Percentiles rank a stretch among this genome's conserved stretches.
Conservation (phyloP, 75 land plant species). For the Selaginella tamariscina region DNA sequence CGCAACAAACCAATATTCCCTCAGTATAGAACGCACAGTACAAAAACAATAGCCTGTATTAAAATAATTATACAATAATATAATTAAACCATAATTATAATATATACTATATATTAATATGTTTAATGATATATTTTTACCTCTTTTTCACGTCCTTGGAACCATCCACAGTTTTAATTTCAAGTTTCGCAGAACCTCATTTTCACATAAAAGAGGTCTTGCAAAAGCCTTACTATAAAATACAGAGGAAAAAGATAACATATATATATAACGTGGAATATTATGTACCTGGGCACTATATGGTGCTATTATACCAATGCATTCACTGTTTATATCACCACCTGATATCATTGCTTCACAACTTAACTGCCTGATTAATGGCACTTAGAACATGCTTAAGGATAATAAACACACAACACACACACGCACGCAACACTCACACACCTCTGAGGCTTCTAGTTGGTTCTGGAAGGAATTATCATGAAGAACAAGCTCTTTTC, state of each 20-base stretch:
- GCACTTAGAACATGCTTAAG: not conserved
- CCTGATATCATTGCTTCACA: slow-evolving; percentile 15
- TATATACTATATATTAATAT: too few relatives aligned
- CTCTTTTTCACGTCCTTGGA: slow-evolving; percentile 36
- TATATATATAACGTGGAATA: not conserved
- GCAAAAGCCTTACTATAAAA: slow-evolving; percentile 18
- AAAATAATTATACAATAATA: not conserved
- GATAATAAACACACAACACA: not conserved
- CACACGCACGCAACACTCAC: not conserved
- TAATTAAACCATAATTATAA: too few relatives aligned
- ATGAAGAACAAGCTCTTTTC: slow-evolving; percentile 22
- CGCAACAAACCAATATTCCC: slow-evolving; percentile 26
- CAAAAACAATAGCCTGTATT: slow-evolving; percentile 29
- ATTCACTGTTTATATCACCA: slow-evolving; percentile 14
- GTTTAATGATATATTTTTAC: slow-evolving; percentile 12
- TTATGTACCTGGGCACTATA: slow-evolving; percentile 30
- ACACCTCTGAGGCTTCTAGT: slow-evolving; percentile 22
- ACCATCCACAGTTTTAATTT: slow-evolving; percentile 30
- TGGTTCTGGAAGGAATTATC: slow-evolving; percentile 26
- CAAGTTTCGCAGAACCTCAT: slow-evolving; percentile 15
- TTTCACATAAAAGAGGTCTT: slow-evolving; percentile 16
- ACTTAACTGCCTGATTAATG: slow-evolving; percentile 17
- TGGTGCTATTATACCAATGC: slow-evolving; percentile 34
- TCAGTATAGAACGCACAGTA: slow-evolving; percentile 22
- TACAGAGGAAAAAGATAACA: not conserved